Conservation (phyloP, 805 yeast genomes). For the Metschnikowia lunata region DNA sequence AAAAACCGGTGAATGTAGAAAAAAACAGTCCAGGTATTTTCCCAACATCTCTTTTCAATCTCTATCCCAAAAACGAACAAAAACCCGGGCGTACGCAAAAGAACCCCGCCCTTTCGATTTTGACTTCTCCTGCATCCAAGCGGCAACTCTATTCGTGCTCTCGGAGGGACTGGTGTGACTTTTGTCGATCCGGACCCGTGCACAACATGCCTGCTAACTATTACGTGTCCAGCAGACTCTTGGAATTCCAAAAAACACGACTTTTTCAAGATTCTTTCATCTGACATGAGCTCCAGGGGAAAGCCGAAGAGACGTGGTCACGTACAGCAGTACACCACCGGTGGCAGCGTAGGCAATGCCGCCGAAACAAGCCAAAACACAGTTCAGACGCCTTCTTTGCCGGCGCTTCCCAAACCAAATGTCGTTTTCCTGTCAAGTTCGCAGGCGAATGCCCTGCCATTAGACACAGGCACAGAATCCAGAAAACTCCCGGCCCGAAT, state of each 20-base stretch:
- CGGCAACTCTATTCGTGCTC: too few relatives aligned
- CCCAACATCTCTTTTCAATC: too few relatives aligned
- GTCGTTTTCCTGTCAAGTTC: neutral
- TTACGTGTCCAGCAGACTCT: neutral
- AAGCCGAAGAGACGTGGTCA: conserved; percentile 14
- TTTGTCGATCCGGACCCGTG: too few relatives aligned
- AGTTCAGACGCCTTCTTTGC: neutral
- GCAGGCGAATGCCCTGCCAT: neutral
- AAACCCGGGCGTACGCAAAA: too few relatives aligned
- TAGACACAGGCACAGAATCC: neutral
- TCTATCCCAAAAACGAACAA: too few relatives aligned
- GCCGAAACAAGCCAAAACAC: neutral
- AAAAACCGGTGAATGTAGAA: too few relatives aligned
- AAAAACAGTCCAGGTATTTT: too few relatives aligned
- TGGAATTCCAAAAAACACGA: neutral
- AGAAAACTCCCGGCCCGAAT: neutral
- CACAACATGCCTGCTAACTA: too few relatives aligned
- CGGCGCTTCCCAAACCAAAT: conserved; percentile 1
- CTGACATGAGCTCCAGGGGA: neutral
- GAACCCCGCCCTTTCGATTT: too few relatives aligned
- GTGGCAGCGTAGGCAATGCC: neutral
- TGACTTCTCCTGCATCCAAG: too few relatives aligned
- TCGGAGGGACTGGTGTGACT: too few relatives aligned
- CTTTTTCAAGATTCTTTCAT: neutral
- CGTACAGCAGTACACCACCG: conserved; percentile 16